Evolutionary conservation across 495 filamentous ascomycete genomes (phyloP).

Genomic region (Penicillium crystallinum): DNA sequence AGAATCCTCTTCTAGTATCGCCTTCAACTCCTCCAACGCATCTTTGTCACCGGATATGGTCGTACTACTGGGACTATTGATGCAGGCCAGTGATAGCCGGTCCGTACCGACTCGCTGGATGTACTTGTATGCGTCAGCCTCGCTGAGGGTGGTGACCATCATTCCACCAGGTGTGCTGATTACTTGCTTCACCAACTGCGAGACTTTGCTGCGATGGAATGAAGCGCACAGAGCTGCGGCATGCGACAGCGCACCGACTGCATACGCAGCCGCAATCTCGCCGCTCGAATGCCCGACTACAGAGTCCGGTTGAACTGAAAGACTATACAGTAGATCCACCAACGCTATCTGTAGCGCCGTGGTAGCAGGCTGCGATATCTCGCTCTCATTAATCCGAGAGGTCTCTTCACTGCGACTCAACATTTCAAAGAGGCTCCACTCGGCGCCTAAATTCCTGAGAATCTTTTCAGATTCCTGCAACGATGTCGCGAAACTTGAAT

Average conservation of each 20-base stretch:
- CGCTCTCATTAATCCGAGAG: slow-evolving; percentile 12
- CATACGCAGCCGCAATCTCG: slow-evolving; percentile 39
- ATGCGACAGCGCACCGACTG: slow-evolving; percentile 15
- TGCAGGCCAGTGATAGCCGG: slow-evolving; percentile 35
- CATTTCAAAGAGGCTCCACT: neutral
- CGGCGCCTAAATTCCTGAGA: neutral
- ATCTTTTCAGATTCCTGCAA: slow-evolving; percentile 17
- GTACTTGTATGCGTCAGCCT: slow-evolving; percentile 14
- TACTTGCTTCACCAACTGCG: neutral
- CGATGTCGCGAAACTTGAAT: neutral
- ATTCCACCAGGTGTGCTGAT: slow-evolving; percentile 17
- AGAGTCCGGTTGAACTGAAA: slow-evolving; percentile 22
- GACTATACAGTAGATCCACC: slow-evolving; percentile 26
- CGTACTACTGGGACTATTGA: slow-evolving; percentile 55
- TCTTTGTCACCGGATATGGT: slow-evolving; percentile 48
- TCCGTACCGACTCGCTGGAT: slow-evolving; percentile 12
- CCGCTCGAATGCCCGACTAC: slow-evolving; percentile 37
- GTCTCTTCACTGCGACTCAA: slow-evolving; percentile 4
- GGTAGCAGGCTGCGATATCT: slow-evolving; percentile 29
- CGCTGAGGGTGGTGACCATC: slow-evolving; percentile 33
- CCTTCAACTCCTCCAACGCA: slow-evolving; percentile 27
- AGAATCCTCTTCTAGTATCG: slow-evolving; percentile 18
- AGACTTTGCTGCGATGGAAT: neutral
- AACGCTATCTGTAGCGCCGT: slow-evolving; percentile 35
- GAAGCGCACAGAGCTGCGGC: neutral